Evolutionary conservation across 306 rosid genomes (phyloP).

Genomic region (Geum urbanum): DNA sequence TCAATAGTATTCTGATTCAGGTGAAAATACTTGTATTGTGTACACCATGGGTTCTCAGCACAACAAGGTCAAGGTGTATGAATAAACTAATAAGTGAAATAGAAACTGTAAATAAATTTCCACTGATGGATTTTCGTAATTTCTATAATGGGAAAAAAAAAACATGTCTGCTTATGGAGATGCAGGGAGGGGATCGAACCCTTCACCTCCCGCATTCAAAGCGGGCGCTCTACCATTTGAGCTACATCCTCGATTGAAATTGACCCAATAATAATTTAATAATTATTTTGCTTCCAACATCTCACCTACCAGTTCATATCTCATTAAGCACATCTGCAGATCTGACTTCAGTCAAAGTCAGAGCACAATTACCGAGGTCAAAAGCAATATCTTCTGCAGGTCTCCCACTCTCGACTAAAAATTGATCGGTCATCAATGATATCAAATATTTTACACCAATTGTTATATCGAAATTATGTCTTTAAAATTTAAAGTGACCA

Average conservation of each 20-base stretch:
- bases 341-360: conserved; percentile 10
- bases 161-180: fast-evolving
- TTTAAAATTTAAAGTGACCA: no score
- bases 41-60: no score
- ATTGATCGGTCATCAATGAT: no score
- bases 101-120: neutral
- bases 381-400: conserved; percentile 7
- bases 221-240: conserved; percentile 28
- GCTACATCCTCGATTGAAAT: neutral
- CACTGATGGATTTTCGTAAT: no score
- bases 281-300: no score
- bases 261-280: no score
- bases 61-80: neutral
- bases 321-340: no score
- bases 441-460: no score
- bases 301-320: neutral
- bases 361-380: neutral
- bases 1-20: conserved; percentile 38
- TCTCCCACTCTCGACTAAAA: no score
- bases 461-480: no score
- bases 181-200: conserved; percentile 28
- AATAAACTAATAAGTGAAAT: conserved; percentile 6
- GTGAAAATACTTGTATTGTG: neutral
- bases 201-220: conserved; percentile 27
- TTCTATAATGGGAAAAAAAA: no score